Conservation (phyloP, 345 rosid genomes). For the Physaria fendleri region DNA sequence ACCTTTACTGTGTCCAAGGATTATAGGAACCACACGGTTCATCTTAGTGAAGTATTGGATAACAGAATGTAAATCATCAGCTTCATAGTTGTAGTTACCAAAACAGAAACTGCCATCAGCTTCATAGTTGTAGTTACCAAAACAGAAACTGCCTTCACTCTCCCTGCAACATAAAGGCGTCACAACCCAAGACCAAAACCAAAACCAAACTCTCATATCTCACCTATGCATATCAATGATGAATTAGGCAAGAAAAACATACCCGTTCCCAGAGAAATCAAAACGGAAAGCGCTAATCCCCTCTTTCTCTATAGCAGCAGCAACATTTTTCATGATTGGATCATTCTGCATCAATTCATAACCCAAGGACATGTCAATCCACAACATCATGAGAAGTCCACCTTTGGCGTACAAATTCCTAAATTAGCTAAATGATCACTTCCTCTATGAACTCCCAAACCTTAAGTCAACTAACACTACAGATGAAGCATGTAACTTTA, state of each 20-base stretch:
- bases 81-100: slow-evolving; percentile 56
- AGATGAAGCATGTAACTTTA: not conserved
- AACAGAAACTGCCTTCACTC: slow-evolving; percentile 66
- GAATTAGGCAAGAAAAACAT: not conserved
- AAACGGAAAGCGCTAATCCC: slow-evolving; percentile 33
- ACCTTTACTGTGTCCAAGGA: slow-evolving; percentile 90
- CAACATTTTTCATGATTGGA: slow-evolving; percentile 43
- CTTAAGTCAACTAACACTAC: not conserved
- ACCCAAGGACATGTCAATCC: not conserved
- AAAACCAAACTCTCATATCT: not conserved
- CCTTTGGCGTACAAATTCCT: not conserved
- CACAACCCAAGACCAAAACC: not conserved
- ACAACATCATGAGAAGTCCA: not conserved
- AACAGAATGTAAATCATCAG: slow-evolving; percentile 54
- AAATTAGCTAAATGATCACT: not conserved
- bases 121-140: slow-evolving; percentile 54
- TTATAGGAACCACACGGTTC: slow-evolving; percentile 36
- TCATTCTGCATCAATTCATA: slow-evolving; percentile 38
- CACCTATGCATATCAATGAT: not conserved
- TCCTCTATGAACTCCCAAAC: not conserved
- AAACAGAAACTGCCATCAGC: slow-evolving; percentile 59
- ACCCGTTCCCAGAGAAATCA: slow-evolving; percentile 79
- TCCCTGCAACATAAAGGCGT: slow-evolving; percentile 35
- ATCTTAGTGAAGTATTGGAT: slow-evolving; percentile 32
- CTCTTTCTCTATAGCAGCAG: slow-evolving; percentile 44